Base-by-base conservation (phyloP, 192 early-diverging fungal species). In the Geranomyces michiganensis region DNA sequence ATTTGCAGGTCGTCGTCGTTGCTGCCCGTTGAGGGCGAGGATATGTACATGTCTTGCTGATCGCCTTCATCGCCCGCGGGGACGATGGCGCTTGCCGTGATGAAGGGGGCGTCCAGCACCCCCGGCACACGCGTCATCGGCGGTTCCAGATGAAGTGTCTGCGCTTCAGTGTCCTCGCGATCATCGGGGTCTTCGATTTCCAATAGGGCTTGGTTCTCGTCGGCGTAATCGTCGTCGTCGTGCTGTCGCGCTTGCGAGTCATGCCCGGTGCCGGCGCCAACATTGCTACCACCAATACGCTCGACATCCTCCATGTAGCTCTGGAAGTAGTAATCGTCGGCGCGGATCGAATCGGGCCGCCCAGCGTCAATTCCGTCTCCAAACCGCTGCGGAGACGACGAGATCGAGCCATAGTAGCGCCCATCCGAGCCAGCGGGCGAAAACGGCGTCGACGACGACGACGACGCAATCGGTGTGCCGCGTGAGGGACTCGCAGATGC, bases 121-220 rank as follows among this genome's bases (percentile, higher is more conserved):
- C 84, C 84, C 0, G 79, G 74, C 13, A 82, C 79, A 14, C 81
- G 74, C 6, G 77, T 81, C 77, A 81, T 76, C 12, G 84, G 84
- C 7, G 84, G 81, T 66, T 85, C 84, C 27, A 83, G 49, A 30
- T 82, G 80, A 10, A 21, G 24, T 32, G 68, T 61, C 27, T 30
- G 68, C 36, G 32, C 15, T 19, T 0, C 36, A 36, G n/a, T n/a
- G n/a, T 70, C 68, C 7, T 68, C 51, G 19, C n/a, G 24, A 53
- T 53, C 24, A 53, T 53, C 15, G 7, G 24, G 4, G 58, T 41
- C 36, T 10, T 41, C 36, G 36, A 41, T 41, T 7, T 41, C 36
- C 36, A 41, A n/a, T n/a, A n/a, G 36, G 5, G 36, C 36, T 10
- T 41, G 36, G 36, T 41, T 10, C 10, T 7, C 36, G 36, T 29